These are phyloP conservation scores for Salvia miltiorrhiza DNA, from an alignment of 257 asterid genomes.

Conservation along the genomic window DNA sequence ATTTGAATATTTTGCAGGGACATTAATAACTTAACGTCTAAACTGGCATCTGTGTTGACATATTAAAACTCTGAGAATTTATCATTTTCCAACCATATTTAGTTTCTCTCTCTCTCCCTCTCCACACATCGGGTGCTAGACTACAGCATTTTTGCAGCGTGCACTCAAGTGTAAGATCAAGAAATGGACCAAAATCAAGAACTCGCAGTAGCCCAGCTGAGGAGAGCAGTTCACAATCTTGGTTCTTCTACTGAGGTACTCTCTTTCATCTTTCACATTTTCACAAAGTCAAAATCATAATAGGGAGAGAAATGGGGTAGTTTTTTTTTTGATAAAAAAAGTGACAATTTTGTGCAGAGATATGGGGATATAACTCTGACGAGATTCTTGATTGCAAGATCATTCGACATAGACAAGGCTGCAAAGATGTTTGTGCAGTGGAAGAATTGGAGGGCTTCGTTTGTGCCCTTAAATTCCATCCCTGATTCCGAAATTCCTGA, in stretches of 20 bases:
- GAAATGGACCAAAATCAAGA: slow-evolving; percentile 34
- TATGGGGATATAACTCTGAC: slow-evolving; percentile 51
- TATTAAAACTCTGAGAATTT: neutral
- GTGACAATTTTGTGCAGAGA: slow-evolving; percentile 30
- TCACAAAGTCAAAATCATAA: neutral
- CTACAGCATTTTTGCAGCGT: neutral
- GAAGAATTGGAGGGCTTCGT: slow-evolving; percentile 69
- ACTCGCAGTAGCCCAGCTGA: slow-evolving; percentile 49
- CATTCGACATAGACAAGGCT: slow-evolving; percentile 69
- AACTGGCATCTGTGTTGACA: neutral
- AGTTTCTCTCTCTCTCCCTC: neutral
- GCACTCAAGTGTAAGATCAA: slow-evolving; percentile 4
- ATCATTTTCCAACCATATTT: neutral
- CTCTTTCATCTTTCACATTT: neutral
- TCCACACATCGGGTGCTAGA: neutral
- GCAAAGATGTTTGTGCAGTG: slow-evolving; percentile 84
- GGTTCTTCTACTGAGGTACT: slow-evolving; percentile 59
- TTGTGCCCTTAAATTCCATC: slow-evolving; percentile 57
- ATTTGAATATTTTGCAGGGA: neutral
- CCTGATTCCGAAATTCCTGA: slow-evolving; percentile 57
- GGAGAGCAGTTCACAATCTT: slow-evolving; percentile 59
- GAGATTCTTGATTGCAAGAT: slow-evolving; percentile 96
- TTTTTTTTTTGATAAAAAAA: neutral
- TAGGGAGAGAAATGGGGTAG: neutral
- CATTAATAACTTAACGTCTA: neutral